Conservation (phyloP, 306 rosid species). For the Potentilla sterilis region DNA sequence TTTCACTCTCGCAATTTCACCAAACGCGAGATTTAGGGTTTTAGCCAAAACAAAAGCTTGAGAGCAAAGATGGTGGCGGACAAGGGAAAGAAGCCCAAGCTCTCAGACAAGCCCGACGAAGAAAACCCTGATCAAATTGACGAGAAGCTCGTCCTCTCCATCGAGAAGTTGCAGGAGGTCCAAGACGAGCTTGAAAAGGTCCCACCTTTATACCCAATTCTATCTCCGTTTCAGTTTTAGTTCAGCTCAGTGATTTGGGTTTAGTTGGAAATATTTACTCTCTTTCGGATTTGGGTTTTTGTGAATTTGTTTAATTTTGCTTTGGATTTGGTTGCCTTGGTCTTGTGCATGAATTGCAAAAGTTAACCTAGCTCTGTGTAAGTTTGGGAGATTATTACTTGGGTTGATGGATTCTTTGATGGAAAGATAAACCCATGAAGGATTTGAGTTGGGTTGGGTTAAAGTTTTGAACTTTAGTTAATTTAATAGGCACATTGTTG, state of each 20-base stretch:
- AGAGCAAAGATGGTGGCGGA: slow-evolving; percentile 59
- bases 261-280: neutral
- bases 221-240: neutral
- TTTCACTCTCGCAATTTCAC: neutral
- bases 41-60: slow-evolving; percentile 24
- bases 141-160: slow-evolving; percentile 67
- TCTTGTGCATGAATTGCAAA: neutral
- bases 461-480: neutral
- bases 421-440: slow-evolving; percentile 4
- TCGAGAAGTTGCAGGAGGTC: slow-evolving; percentile 84
- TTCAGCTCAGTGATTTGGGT: neutral
- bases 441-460: neutral
- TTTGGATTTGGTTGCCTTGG: neutral
- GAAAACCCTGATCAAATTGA: slow-evolving; percentile 54
- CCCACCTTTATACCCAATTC: neutral
- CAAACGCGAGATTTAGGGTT: slow-evolving; percentile 49
- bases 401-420: neutral
- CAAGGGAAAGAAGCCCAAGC: slow-evolving; percentile 66
- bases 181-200: slow-evolving; percentile 96
- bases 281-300: neutral
- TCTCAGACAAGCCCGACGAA: slow-evolving; percentile 42
- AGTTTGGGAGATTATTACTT: neutral
- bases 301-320: neutral
- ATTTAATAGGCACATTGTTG: neutral
- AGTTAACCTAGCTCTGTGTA: neutral